Evolutionary conservation across 768 basidiomycete species (phyloP).

Genomic region (Panaeolus cyanescens): DNA sequence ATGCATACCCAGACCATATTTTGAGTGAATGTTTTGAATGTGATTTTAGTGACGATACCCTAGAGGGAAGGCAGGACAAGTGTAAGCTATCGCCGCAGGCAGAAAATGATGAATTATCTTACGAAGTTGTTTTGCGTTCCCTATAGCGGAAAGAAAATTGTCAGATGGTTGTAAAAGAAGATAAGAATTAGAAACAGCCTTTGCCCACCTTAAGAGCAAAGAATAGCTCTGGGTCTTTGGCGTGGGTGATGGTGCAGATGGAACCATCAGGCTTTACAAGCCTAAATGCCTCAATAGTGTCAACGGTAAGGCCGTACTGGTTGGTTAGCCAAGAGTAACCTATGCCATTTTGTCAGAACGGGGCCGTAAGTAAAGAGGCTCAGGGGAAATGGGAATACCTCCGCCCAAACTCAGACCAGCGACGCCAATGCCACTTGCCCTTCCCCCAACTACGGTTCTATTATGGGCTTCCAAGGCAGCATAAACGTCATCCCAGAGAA

Average conservation of each 20-base stretch:
- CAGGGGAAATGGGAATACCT: too few relatives aligned
- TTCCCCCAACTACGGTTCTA: constrained; percentile 60
- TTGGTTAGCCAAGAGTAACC: constrained; percentile 70
- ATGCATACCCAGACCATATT: background rate
- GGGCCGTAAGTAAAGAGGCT: too few relatives aligned
- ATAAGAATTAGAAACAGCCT: background rate
- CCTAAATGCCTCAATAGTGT: constrained; percentile 56
- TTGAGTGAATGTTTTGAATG: background rate
- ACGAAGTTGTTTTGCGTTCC: background rate
- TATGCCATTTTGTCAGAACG: constrained; percentile 31
- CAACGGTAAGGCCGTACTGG: constrained; percentile 58
- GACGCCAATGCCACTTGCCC: constrained; percentile 60
- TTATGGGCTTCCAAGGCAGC: constrained; percentile 46
- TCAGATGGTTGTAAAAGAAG: background rate
- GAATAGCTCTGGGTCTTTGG: constrained; percentile 39
- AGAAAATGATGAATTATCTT: background rate
- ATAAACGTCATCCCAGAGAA: constrained; percentile 69
- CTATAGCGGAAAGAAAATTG: background rate
- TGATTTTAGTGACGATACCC: background rate
- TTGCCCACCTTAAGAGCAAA: constrained; percentile 41
- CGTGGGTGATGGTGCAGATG: constrained; percentile 34
- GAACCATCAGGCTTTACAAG: constrained; percentile 58
- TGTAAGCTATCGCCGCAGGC: background rate
- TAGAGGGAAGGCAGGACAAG: background rate
- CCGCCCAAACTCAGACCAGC: constrained; percentile 63